Conservation (phyloP, 805 yeast genomes). For the Cyberlindnera mississippiensis region DNA sequence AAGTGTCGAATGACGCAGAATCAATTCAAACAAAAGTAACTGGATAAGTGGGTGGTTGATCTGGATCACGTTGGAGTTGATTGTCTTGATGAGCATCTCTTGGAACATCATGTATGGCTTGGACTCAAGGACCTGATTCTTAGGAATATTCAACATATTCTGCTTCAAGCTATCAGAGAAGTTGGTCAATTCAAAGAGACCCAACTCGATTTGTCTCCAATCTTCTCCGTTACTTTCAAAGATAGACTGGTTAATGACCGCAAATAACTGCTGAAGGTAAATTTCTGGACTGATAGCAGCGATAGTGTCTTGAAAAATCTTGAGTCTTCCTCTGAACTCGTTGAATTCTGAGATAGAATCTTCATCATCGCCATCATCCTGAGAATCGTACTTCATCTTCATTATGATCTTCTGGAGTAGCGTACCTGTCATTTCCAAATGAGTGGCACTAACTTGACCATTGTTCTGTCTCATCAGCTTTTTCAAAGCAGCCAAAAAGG, state of each 20-base stretch:
- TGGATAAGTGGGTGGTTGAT: slow-evolving; percentile 81
- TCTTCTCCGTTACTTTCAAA: slow-evolving; percentile 35
- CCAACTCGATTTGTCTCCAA: slow-evolving; percentile 87
- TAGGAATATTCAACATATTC: slow-evolving; percentile 67
- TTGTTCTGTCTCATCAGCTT: slow-evolving; percentile 43
- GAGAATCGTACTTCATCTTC: slow-evolving; percentile 79
- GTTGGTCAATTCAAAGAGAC: slow-evolving; percentile 74
- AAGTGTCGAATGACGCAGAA: slow-evolving; percentile 72
- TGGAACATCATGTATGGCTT: slow-evolving; percentile 61
- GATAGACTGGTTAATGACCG: slow-evolving; percentile 52
- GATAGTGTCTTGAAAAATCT: slow-evolving; percentile 80
- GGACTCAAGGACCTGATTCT: slow-evolving; percentile 59
- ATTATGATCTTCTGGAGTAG: slow-evolving; percentile 65
- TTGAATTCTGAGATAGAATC: slow-evolving; percentile 74
- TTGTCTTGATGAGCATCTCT: slow-evolving; percentile 50
- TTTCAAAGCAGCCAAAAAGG: slow-evolving; percentile 66
- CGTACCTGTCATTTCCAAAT: slow-evolving; percentile 52
- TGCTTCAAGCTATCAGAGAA: slow-evolving; percentile 77
- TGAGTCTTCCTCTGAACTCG: slow-evolving; percentile 72
- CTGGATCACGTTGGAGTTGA: slow-evolving; percentile 42
- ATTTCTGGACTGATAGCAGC: slow-evolving; percentile 56
- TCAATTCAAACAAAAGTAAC: slow-evolving; percentile 75
- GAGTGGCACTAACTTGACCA: slow-evolving; percentile 34
- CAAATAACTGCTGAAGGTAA: slow-evolving; percentile 54
- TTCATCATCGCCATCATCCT: slow-evolving; percentile 67